Base-by-base conservation (phyloP, 805 yeast species). In the Ogataea henricii region DNA sequence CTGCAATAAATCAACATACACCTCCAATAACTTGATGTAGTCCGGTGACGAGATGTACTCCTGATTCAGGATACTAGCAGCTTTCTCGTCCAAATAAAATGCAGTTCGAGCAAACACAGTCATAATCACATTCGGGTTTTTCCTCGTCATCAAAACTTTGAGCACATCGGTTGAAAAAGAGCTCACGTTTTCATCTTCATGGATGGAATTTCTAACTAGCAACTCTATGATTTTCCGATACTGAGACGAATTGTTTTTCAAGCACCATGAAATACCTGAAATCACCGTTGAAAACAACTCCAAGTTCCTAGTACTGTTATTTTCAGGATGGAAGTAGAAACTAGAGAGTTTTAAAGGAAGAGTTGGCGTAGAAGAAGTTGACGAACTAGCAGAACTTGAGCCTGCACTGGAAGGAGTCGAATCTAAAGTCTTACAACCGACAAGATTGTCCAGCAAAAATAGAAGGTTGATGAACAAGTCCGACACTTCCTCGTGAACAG, bases 81-180 rank as follows among this genome's bases (percentile, higher is more conserved):
- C 83, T 52, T 81, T 82, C 49, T 89, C 96, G 53, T 83, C 88
- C 51, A 87, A 80, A 55, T 60, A 83, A 65, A 91, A 89, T 0
- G 96, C 88, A 49, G 81, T 80, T 55, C 87, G 83, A 0, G 96
- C 88, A 70, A 84, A 89, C 20, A 82, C 77, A 1, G 88, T 84
- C 35, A 90, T 77, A 34, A 91, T 70, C 1, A 80, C 76, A 40
- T 84, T 80, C 0, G 96, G 86, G 53, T 86, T 85, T 50, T 77
- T 81, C 41, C 79, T 80, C 1, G 83, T 71, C 1, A 95, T 89
- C 20, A 92, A 64, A 20, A 76, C 73, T 50, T 79, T 83, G 43
- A 91, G 67, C 1, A 96, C 79, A 38, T 70, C 72, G 9, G 81
- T 71, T 0, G 94, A 79, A 26, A 90, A 85, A 14, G 70, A 67